Percentiles rank a stretch among this genome's conserved stretches.
Evolutionary conservation across 2,329 filamentous ascomycete genomes (phyloP).

Genomic region (Fusarium brachygibbosum): DNA sequence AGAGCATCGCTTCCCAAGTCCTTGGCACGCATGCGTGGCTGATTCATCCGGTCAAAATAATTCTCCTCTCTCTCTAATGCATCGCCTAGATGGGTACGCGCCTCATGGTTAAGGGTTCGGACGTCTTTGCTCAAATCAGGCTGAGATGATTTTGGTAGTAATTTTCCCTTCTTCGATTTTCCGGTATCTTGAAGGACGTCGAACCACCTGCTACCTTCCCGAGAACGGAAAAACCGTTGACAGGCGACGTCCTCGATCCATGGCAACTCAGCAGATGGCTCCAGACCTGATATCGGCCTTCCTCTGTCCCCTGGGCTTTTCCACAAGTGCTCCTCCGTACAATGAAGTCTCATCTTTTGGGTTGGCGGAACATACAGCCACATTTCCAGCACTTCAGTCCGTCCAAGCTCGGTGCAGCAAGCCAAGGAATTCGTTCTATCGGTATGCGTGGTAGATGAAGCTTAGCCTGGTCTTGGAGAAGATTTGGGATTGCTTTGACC

Average conservation of each 20-base stretch:
- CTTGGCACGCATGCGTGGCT: background rate
- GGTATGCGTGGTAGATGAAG: background rate
- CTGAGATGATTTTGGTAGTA: background rate
- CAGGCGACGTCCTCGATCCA: background rate
- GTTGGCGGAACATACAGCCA: background rate
- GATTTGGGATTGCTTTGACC: background rate
- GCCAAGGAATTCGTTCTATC: background rate
- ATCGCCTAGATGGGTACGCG: background rate
- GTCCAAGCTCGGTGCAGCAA: background rate
- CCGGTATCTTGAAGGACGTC: background rate
- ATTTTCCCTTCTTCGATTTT: background rate
- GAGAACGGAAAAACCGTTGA: background rate
- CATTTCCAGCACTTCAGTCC: background rate
- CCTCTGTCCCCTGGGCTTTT: background rate
- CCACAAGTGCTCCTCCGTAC: background rate
- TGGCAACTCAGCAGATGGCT: background rate
- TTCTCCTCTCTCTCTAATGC: background rate
- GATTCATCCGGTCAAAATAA: background rate
- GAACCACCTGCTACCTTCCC: background rate
- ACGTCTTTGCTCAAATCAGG: background rate
- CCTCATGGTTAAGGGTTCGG: background rate
- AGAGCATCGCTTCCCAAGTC: background rate
- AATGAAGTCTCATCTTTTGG: background rate
- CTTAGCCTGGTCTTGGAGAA: background rate
- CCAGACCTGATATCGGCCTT: background rate